These are phyloP conservation scores for Ceratocystis ficicola DNA, from an alignment of 2,329 filamentous ascomycete species.

Conservation along the genomic window DNA sequence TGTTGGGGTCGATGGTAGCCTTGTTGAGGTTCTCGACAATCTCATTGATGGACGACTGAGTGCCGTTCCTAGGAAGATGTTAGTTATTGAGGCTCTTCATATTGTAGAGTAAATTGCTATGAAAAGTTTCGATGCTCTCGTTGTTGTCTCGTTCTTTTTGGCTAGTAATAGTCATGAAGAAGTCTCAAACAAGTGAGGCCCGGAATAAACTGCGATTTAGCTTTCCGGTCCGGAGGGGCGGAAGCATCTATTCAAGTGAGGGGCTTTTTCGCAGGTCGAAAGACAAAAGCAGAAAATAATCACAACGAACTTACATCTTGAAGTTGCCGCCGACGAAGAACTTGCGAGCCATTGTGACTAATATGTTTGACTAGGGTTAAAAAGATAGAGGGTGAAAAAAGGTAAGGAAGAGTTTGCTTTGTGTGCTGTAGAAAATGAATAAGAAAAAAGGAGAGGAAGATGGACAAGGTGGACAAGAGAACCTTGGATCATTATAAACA, in stretches of 20 bases:
- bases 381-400: constrained; percentile 11
- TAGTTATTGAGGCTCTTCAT: background rate
- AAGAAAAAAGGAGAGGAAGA: constrained; percentile 10
- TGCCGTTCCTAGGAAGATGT: constrained; percentile 64
- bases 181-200: background rate
- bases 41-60: constrained; percentile 73
- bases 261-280: background rate
- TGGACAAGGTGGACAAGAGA: background rate
- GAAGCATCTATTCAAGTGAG: constrained; percentile 12
- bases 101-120: background rate
- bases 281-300: constrained; percentile 18
- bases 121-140: background rate
- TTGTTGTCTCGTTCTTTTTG: background rate
- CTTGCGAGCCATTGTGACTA: constrained; percentile 73
- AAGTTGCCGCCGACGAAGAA: constrained; percentile 99
- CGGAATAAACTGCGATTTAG: constrained; percentile 22
- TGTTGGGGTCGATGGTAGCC: constrained; percentile 56
- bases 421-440: background rate
- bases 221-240: constrained; percentile 15
- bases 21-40: constrained; percentile 85
- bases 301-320: constrained; percentile 65
- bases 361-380: constrained; percentile 23
- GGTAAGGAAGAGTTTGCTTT: background rate
- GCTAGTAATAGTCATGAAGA: background rate
- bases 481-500: background rate